These are phyloP conservation scores for Trichocomaceae sp. DNA, from an alignment of 2,329 filamentous ascomycete genomes.

Conservation along the genomic window DNA sequence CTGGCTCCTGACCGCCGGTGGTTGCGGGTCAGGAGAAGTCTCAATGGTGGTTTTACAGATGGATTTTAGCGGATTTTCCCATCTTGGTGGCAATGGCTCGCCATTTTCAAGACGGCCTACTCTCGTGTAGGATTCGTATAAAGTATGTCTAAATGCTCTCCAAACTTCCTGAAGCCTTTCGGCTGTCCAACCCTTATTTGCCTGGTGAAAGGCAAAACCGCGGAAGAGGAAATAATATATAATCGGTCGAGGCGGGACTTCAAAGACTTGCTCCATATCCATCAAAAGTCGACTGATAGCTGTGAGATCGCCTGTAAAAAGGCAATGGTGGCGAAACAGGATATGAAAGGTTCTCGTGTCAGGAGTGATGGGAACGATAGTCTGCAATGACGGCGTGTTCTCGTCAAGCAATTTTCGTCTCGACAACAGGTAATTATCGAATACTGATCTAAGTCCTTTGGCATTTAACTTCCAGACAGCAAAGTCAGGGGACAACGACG, in stretches of 20 bases:
- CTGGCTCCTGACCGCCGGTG: too few relatives aligned
- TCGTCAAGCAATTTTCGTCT: not conserved
- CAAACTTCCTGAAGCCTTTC: conserved; percentile 63
- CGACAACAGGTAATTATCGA: conserved; percentile 38
- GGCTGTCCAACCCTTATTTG: conserved; percentile 64
- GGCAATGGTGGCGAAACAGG: conserved; percentile 67
- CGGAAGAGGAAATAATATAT: conserved; percentile 78
- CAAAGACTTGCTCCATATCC: conserved; percentile 66
- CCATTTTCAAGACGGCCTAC: conserved; percentile 15
- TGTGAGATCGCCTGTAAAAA: conserved; percentile 62
- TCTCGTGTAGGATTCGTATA: conserved; percentile 31
- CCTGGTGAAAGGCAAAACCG: conserved; percentile 65
- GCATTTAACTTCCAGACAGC: conserved; percentile 29
- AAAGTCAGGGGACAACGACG: conserved; percentile 30
- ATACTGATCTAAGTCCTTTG: conserved; percentile 43
- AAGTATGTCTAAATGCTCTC: conserved; percentile 51
- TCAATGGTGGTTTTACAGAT: not conserved
- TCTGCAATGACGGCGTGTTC: conserved; percentile 53
- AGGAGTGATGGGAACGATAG: conserved; percentile 60
- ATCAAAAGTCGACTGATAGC: conserved; percentile 64
- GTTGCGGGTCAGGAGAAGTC: too few relatives aligned
- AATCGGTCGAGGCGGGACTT: conserved; percentile 63
- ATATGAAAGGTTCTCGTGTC: conserved; percentile 74
- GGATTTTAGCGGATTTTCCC: conserved; percentile 12
- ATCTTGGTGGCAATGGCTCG: not conserved